phyloP scores from a whole-genome alignment of 441 rosid genomes.

The Theobroma grandiflorum region DNA sequence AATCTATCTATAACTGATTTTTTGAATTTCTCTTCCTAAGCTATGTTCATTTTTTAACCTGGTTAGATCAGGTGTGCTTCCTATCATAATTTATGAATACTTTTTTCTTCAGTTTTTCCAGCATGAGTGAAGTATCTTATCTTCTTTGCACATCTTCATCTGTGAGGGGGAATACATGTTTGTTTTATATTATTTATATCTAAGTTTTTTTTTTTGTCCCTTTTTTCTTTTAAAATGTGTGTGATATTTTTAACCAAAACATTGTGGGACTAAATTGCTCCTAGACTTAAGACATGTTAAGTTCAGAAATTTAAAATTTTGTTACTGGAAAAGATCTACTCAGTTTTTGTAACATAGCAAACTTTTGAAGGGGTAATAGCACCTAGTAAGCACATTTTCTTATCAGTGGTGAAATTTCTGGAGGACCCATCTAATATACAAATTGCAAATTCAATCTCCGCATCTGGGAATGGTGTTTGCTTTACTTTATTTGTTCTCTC shows the following conservation, averaged over 20 bases:
- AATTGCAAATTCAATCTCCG: neutral
- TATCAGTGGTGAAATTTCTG: neutral
- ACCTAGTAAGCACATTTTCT: neutral
- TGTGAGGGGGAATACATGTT: neutral
- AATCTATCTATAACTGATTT: neutral
- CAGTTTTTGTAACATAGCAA: neutral
- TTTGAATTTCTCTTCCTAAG: neutral
- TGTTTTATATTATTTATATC: neutral
- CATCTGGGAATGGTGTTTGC: neutral
- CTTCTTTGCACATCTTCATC: neutral
- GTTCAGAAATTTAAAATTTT: neutral
- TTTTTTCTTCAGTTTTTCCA: neutral
- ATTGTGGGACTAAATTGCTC: neutral
- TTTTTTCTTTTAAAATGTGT: neutral
- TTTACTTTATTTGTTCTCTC: neutral
- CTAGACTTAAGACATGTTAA: neutral
- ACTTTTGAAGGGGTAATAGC: neutral
- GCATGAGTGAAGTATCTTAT: conserved; percentile 8
- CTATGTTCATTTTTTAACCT: neutral
- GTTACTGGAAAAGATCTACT: neutral
- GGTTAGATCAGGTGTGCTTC: neutral
- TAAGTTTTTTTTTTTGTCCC: neutral
- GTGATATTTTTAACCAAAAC: neutral
- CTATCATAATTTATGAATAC: neutral
- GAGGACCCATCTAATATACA: neutral